Percentiles rank a stretch among this genome's conserved stretches.
Conservation (phyloP, 1,284 basidiomycete genomes). For the Ganoderma sp. region DNA sequence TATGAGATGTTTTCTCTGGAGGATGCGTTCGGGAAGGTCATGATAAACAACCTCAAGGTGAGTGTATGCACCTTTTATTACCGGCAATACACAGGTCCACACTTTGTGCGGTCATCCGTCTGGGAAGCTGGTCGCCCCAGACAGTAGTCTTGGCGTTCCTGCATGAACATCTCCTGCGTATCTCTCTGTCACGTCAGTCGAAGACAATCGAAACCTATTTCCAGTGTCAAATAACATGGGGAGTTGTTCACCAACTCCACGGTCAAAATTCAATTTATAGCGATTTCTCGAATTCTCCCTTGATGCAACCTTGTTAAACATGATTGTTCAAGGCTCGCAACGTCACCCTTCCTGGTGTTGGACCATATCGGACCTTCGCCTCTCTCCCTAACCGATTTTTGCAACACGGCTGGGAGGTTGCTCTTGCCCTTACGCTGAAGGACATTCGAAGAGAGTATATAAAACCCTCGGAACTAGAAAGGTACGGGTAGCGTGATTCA, state of each 20-base stretch:
- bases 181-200: too few relatives aligned
- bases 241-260: not conserved
- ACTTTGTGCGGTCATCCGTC: not conserved
- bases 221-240: too few relatives aligned
- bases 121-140: too few relatives aligned
- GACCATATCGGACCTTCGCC: conserved; percentile 61
- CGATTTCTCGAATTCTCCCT: not conserved
- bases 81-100: too few relatives aligned
- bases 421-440: conserved; percentile 67
- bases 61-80: conserved; percentile 6
- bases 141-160: too few relatives aligned
- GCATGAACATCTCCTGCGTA: too few relatives aligned
- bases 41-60: conserved; percentile 86
- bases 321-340: conserved; percentile 63
- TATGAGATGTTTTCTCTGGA: conserved; percentile 92
- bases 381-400: conserved; percentile 71
- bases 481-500: conserved; percentile 50
- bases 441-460: conserved; percentile 69
- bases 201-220: too few relatives aligned
- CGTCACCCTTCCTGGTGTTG: conserved; percentile 76
- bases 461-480: conserved; percentile 58
- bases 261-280: not conserved
- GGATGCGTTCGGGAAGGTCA: conserved; percentile 87
- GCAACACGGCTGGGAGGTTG: conserved; percentile 56
- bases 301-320: not conserved